Conservation (phyloP, 768 basidiomycete genomes). For the Hemileccinum impolitum region DNA sequence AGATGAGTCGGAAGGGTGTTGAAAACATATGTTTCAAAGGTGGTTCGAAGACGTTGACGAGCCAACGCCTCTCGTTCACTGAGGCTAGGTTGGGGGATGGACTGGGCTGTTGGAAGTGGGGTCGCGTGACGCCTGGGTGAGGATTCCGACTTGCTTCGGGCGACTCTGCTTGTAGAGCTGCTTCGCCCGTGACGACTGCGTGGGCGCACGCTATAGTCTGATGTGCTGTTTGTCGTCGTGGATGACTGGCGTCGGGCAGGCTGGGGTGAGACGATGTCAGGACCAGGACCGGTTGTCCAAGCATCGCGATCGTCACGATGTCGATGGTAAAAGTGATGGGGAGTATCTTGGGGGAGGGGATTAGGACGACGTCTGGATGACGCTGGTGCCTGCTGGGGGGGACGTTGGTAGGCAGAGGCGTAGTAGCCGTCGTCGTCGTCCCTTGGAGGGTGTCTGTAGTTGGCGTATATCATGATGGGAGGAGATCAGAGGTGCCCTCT, state of each 20-base stretch:
- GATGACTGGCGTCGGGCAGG: conserved; percentile 19
- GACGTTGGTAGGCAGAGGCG: conserved; percentile 6
- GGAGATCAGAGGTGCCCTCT: neutral
- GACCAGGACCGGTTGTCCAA: conserved; percentile 12
- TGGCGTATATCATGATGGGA: conserved; percentile 5
- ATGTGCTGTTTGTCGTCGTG: conserved; percentile 12
- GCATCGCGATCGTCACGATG: conserved; percentile 23
- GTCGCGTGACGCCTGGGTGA: conserved; percentile 21
- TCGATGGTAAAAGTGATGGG: conserved; percentile 14
- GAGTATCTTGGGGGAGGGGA: conserved; percentile 6
- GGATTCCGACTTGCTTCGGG: conserved; percentile 16
- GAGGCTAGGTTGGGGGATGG: conserved; percentile 20
- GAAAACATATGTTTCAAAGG: conserved; percentile 25
- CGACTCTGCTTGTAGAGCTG: conserved; percentile 12
- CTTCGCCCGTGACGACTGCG: conserved; percentile 20
- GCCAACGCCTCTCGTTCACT: conserved; percentile 17
- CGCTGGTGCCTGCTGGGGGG: neutral
- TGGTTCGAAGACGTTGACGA: conserved; percentile 19
- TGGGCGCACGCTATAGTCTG: conserved; percentile 15
- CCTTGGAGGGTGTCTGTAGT: neutral
- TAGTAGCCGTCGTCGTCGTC: conserved; percentile 18
- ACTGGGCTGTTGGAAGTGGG: conserved; percentile 10
- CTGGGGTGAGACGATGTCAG: conserved; percentile 12
- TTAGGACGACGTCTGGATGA: conserved; percentile 18
- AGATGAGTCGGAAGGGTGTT: conserved; percentile 25